These are phyloP conservation scores for Paspalum vaginatum DNA, from an alignment of 176 grass and related monocot species.

Conservation along the genomic window DNA sequence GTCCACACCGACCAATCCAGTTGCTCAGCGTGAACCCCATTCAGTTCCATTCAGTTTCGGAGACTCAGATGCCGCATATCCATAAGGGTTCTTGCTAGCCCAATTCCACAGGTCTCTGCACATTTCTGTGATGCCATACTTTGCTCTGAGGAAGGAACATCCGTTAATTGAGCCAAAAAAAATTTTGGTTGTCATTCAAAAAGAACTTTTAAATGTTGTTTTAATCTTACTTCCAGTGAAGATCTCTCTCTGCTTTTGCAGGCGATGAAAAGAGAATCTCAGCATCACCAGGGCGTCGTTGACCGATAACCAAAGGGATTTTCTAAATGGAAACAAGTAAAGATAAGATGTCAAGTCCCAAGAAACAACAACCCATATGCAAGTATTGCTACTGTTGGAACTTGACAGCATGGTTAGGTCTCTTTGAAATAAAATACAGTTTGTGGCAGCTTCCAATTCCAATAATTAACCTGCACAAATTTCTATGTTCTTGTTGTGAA, in stretches of 20 bases:
- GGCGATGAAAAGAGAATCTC: conserved; percentile 84
- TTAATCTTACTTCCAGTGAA: conserved; percentile 87
- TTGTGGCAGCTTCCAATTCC: background rate
- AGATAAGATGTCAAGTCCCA: conserved; percentile 20
- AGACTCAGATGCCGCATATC: conserved; percentile 61
- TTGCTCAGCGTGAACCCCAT: conserved; percentile 41
- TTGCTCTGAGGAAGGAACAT: conserved; percentile 60
- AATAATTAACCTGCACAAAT: background rate
- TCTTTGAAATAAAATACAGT: background rate
- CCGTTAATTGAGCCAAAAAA: background rate
- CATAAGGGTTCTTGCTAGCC: conserved; percentile 87
- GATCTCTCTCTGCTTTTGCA: conserved; percentile 85
- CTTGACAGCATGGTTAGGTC: conserved; percentile 18
- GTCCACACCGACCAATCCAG: conserved; percentile 14
- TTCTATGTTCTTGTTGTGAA: conserved; percentile 7
- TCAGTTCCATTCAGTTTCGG: conserved; percentile 52
- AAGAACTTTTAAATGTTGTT: background rate
- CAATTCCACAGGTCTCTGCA: conserved; percentile 92
- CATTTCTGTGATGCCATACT: conserved; percentile 84
- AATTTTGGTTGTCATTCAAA: background rate
- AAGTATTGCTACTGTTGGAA: conserved; percentile 3
- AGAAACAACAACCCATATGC: background rate
- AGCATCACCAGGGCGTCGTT: conserved; percentile 81
- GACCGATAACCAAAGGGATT: conserved; percentile 85
- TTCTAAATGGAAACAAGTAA: conserved; percentile 50